Base-by-base conservation (phyloP, 345 rosid genomes). In the Pistacia integerrima region DNA sequence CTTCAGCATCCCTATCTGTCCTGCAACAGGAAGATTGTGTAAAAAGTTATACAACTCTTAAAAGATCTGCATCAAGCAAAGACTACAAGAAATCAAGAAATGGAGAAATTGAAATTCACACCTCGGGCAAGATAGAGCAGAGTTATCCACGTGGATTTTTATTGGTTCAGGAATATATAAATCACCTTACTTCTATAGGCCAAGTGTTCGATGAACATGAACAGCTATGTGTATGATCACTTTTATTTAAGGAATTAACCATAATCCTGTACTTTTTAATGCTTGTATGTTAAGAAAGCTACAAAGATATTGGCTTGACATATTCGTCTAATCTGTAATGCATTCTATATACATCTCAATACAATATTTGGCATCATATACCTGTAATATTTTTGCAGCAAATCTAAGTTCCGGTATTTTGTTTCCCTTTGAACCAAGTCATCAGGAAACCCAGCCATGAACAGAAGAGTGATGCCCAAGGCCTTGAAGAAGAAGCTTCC, bases 401-500 rank as follows among this genome's bases (percentile, higher is more conserved):
- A 82, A 61, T 82, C 88, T 36, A 89, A 54, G 79, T 76, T 89
- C 64, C 76, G 64, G 60, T 85, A 79, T 70, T 85, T 89, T 57
- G 92, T 89, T 83, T 89, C 92, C 69, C 78, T 78, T 69, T 77
- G 90, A 68, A 89, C 83, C 38, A 81, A 3, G 59, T 85, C 81
- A 78, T 82, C 87, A 69, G 92, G 86, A 71, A 85, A 81, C 77
- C 92, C 90, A 6, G 89, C 92, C 89, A 89, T 85, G 85, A 87
- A 87, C 74, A 89, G 28, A 59, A 89, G 85, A 22, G 90, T 87
- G 76, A 89, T 83, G 73, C 90, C 90, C 58, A 87, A 76, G 48
- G 89, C 88, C 88, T 89, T 87, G 79, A 89, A 89, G 89, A 89
- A 89, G 88, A 87, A 89, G 76, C 92, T 89, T 46, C 92, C 88